Evolutionary conservation across 148 eudicot species (phyloP), one percentile per base, ranked within the genome.

Genomic region (Vaccinium darrowii): DNA sequence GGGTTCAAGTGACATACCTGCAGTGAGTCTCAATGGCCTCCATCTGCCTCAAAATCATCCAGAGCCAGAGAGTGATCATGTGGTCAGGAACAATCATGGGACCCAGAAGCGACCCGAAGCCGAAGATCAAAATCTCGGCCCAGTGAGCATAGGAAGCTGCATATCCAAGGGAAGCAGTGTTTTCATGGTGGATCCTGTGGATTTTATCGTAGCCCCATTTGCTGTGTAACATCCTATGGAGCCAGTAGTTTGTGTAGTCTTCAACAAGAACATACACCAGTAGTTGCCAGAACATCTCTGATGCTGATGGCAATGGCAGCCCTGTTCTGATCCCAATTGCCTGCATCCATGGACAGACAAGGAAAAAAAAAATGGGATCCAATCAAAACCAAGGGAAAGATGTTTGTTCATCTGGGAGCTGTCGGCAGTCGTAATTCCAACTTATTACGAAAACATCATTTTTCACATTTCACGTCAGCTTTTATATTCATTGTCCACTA

Each of bases 111-210:
- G 96, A 92, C 39, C 94, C 92, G 30, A 89, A 88, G 49, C 98
- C 98, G 8, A 94, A 93, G 80, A 93, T 89, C 85, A 93, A 87
- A 87, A 94, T 86, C 87, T 94, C 98, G 4, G 94, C 91, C 96
- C 95, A 91, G 80, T 94, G 96, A 4, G 98, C 94, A 84, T 94
- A 92, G 3, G 96, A 93, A 8, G 98, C 96, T 25, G 98, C 96
- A 86, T 88, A 92, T n/a, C 89, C 94, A 43, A 92, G 88, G 5
- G 98, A 95, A 52, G 98, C 95, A 16, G 90, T 92, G 83, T 93
- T 92, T 80, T 94, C 98, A 78, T 94, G 98, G 90, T 94, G 98
- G 50, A 93, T 93, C 85, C 83, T 82, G 87, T 94, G 98, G 71
- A 94, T 93, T 10, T 93, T 93, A 80, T 93, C 98, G 62, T 91